Evolutionary conservation across 495 filamentous ascomycete genomes (phyloP).

Genomic region (Xylona heveae): DNA sequence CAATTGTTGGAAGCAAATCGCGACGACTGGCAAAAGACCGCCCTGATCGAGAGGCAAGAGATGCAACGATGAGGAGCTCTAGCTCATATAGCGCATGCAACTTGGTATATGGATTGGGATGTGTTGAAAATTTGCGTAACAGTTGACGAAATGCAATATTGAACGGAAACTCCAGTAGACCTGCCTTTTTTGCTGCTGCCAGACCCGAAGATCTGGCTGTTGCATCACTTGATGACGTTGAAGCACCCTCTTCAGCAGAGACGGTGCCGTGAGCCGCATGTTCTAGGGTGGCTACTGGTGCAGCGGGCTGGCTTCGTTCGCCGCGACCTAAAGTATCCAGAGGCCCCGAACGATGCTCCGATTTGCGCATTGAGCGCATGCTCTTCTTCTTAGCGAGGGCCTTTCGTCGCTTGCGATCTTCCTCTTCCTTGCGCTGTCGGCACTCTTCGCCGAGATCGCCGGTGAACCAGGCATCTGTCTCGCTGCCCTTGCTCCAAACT

Average conservation of each 20-base stretch:
- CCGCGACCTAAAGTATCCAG: conserved; percentile 18
- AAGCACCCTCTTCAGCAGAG: conserved; percentile 17
- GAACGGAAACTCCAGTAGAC: conserved; percentile 17
- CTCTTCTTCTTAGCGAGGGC: conserved; percentile 38
- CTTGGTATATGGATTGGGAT: conserved; percentile 74
- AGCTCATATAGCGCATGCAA: conserved; percentile 69
- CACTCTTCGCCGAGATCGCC: conserved; percentile 54
- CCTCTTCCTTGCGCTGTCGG: conserved; percentile 53
- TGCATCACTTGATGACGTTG: conserved; percentile 18
- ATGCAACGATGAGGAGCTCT: conserved; percentile 59
- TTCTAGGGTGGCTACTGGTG: conserved; percentile 22
- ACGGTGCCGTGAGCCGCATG: conserved; percentile 18
- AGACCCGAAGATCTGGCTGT: conserved; percentile 15
- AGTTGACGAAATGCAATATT: conserved; percentile 54
- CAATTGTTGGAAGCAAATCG: conserved; percentile 13
- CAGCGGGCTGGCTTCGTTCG: conserved; percentile 22
- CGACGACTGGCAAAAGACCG: conserved; percentile 10
- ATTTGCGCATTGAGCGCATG: conserved; percentile 23
- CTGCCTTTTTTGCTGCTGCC: conserved; percentile 16
- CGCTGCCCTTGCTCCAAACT: conserved; percentile 67
- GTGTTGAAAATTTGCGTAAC: conserved; percentile 69
- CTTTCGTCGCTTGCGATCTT: conserved; percentile 24
- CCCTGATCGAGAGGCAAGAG: conserved; percentile 29
- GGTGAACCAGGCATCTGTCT: conserved; percentile 83
- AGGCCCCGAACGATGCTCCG: conserved; percentile 10